These are phyloP conservation scores for Fusarium sarcochroum DNA, from an alignment of 2,329 filamentous ascomycete genomes.

Conservation along the genomic window DNA sequence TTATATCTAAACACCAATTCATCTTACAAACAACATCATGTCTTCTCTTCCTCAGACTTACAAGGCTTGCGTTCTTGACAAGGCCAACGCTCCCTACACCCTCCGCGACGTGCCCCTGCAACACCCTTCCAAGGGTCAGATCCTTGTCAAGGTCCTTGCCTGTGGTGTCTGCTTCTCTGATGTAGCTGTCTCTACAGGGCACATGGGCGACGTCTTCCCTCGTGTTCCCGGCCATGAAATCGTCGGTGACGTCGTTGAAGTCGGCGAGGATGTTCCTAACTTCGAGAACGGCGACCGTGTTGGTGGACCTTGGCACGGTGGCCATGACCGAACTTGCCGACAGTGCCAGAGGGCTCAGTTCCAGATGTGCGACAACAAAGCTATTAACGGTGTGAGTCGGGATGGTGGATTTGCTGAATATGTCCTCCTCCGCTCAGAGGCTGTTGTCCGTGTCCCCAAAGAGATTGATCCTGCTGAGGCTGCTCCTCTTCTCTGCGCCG, in stretches of 20 bases:
- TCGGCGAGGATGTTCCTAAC: constrained; percentile 69
- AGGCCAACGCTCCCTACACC: constrained; percentile 64
- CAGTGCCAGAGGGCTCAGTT: constrained; percentile 74
- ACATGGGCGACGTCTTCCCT: constrained; percentile 70
- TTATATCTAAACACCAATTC: neutral
- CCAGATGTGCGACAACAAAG: constrained; percentile 76
- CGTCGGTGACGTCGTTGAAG: constrained; percentile 74
- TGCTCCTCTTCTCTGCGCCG: constrained; percentile 75
- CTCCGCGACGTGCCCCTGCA: constrained; percentile 73
- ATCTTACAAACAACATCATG: constrained; percentile 38
- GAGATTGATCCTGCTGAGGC: constrained; percentile 66
- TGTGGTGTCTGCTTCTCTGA: constrained; percentile 82
- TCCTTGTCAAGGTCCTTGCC: constrained; percentile 79
- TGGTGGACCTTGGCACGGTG: constrained; percentile 65
- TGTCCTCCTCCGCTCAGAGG: constrained; percentile 71
- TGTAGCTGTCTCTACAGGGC: constrained; percentile 60
- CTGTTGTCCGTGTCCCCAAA: constrained; percentile 68
- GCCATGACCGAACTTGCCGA: constrained; percentile 73
- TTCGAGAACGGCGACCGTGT: constrained; percentile 76
- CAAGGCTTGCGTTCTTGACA: constrained; percentile 74
- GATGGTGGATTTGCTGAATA: constrained; percentile 80
- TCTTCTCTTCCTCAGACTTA: constrained; percentile 72
- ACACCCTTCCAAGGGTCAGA: constrained; percentile 67
- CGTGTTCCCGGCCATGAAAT: constrained; percentile 79
- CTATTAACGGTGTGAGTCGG: constrained; percentile 74